phyloP scores from a whole-genome alignment of 2,329 filamentous ascomycete species.

The Septoria petroselini region DNA sequence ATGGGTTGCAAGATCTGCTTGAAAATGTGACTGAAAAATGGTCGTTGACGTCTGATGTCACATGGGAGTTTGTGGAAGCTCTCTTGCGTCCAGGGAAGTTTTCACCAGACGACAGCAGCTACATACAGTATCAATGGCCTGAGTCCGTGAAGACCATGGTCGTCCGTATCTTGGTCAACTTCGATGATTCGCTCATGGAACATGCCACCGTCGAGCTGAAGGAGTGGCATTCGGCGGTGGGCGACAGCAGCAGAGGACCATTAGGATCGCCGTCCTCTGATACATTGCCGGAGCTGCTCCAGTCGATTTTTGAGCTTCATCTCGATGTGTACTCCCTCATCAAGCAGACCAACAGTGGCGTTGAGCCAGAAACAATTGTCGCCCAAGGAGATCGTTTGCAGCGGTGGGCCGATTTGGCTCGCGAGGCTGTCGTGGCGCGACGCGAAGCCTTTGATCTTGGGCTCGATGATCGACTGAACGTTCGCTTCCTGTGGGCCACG shows the following conservation, averaged over 20 bases:
- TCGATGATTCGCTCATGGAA: slow-evolving; percentile 54
- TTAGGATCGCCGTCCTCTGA: slow-evolving; percentile 31
- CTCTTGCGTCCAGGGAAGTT: slow-evolving; percentile 47
- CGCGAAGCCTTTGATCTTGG: slow-evolving; percentile 22
- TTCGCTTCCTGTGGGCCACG: slow-evolving; percentile 66
- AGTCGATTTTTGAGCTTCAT: slow-evolving; percentile 65
- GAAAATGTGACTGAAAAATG: slow-evolving; percentile 47
- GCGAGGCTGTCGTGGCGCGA: slow-evolving; percentile 51
- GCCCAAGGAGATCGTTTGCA: slow-evolving; percentile 58
- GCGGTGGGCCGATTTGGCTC: slow-evolving; percentile 59
- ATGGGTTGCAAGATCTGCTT: slow-evolving; percentile 44
- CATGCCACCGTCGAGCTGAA: slow-evolving; percentile 18
- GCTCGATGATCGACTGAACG: slow-evolving; percentile 44
- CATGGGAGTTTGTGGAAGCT: slow-evolving; percentile 53
- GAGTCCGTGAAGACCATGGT: slow-evolving; percentile 55
- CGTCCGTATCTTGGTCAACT: slow-evolving; percentile 51
- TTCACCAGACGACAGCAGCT: slow-evolving; percentile 39
- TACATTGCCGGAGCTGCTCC: slow-evolving; percentile 51
- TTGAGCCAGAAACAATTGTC: slow-evolving; percentile 50
- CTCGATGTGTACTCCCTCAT: slow-evolving; percentile 64
- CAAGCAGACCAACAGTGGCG: slow-evolving; percentile 58
- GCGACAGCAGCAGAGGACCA: neutral
- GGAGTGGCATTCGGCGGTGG: neutral
- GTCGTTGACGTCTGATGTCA: slow-evolving; percentile 51
- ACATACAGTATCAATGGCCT: slow-evolving; percentile 55